Percentiles rank a stretch among this genome's conserved stretches.
Conservation (phyloP, 1,284 basidiomycete species). For the Leccinum fuscescens region DNA sequence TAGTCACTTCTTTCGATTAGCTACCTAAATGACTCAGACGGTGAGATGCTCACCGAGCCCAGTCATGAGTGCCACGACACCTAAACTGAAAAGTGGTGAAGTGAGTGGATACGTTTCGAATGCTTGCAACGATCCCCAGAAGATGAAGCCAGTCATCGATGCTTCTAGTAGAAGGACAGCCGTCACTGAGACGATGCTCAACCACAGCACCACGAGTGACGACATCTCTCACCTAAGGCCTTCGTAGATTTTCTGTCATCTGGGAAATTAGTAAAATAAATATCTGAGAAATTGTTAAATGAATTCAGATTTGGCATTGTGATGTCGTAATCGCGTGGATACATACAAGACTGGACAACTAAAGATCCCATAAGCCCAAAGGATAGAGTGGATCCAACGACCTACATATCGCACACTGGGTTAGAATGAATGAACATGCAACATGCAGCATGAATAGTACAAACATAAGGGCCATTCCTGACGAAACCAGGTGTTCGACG, state of each 20-base stretch:
- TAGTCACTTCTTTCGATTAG: too few relatives aligned
- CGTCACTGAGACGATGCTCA: neutral
- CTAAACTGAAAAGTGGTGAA: too few relatives aligned
- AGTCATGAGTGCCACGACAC: too few relatives aligned
- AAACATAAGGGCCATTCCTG: too few relatives aligned
- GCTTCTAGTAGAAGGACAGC: neutral
- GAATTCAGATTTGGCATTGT: neutral
- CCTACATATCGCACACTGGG: neutral
- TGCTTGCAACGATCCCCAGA: neutral
- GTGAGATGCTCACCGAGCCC: too few relatives aligned
- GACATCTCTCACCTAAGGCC: neutral
- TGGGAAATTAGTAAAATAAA: neutral
- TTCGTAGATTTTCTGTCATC: neutral
- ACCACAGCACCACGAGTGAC: too few relatives aligned
- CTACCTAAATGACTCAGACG: too few relatives aligned
- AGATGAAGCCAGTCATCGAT: neutral
- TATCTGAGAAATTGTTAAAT: neutral
- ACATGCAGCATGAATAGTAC: too few relatives aligned
- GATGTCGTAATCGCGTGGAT: neutral
- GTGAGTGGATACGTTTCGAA: too few relatives aligned
- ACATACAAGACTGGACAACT: neutral
- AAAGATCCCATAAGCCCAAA: conserved; percentile 9
- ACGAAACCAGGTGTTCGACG: too few relatives aligned
- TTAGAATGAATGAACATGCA: neutral
- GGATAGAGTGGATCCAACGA: conserved; percentile 2